Evolutionary conservation across 2,329 filamentous ascomycete genomes (phyloP), one percentile per base, ranked within the genome.

Genomic region (Epichloe typhina): DNA sequence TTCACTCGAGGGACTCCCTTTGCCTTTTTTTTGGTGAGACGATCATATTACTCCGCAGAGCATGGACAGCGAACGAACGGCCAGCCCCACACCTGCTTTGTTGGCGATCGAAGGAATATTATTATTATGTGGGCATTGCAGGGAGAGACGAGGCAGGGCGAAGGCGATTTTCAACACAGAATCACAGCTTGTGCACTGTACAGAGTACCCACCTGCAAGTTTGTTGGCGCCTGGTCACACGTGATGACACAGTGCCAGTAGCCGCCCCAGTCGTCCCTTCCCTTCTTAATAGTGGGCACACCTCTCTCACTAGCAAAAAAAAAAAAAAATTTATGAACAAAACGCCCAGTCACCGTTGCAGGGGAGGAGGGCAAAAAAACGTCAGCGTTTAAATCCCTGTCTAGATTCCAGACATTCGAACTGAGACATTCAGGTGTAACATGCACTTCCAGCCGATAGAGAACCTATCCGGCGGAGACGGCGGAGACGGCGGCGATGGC

Each of bases 281-380:
- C 37, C 37, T 11, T 38, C 37, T 38, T 8, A 38, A 38, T 38
- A 38, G 37, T 15, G 37, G 37, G 5, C 36, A 21, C 17, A 41
- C 15, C 17, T 41, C 8, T 26, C 7, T 31, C 17, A 12, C 15
- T n/a, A 39, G 15, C 7, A 39, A 39, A 39, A 17, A 13, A 13
- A 41, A 41, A 2, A 7, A 26, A n/a, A n/a, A 26, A 2, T 26
- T 2, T 26, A 41, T 12, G 5, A 41, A 5, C 12, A 11, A 11
- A 41, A 19, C 15, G 37, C 21, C 26, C 26, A 31, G 26, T 19
- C 39, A 12, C 39, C 39, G 36, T 11, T 41, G 39, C 39, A 41
- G 8, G 39, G 23, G 23, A 26, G 2, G 23, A 26, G 23, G 23
- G 23, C 23, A 1, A 3, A 26, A 26, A 87, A 54, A 82, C 84